phyloP scores from a whole-genome alignment of 306 rosid species.

The Lathyrus oleraceus region DNA sequence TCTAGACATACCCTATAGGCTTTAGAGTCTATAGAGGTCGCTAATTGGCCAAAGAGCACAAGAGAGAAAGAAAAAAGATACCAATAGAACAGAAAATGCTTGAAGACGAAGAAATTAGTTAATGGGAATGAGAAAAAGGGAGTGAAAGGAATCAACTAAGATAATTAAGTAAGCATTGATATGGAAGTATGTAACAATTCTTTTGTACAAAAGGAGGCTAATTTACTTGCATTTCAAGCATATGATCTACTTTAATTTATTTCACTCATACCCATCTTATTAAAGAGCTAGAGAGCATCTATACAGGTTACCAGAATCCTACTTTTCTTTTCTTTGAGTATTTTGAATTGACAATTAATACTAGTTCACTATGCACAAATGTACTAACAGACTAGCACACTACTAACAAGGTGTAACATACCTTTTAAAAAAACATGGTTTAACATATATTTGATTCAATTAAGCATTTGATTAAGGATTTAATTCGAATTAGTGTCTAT shows the following conservation, averaged over 20 bases:
- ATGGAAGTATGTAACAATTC: slow-evolving; percentile 20
- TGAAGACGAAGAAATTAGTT: slow-evolving; percentile 35
- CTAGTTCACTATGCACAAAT: background rate
- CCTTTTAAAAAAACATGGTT: background rate
- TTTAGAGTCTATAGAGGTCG: background rate
- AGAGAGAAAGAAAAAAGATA: background rate
- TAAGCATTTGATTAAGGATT: background rate
- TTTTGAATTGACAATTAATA: slow-evolving; percentile 4
- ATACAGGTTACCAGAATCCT: slow-evolving; percentile 37
- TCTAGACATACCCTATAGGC: background rate
- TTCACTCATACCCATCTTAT: slow-evolving; percentile 5
- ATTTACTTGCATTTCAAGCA: slow-evolving; percentile 67
- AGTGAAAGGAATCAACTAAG: slow-evolving; percentile 35
- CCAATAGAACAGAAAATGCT: slow-evolving; percentile 15
- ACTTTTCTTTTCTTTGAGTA: slow-evolving; percentile 20
- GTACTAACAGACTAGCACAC: background rate
- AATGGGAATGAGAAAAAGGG: slow-evolving; percentile 31
- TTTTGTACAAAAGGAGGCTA: slow-evolving; percentile 39
- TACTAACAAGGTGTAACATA: background rate
- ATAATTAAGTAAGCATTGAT: slow-evolving; percentile 35
- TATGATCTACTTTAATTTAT: slow-evolving; percentile 40
- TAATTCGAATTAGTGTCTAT: background rate
- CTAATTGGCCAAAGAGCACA: background rate
- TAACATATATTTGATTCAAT: background rate
- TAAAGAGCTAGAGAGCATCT: slow-evolving; percentile 15